These are phyloP conservation scores for Colletotrichum higginsianum DNA, from an alignment of 2,329 filamentous ascomycete genomes.

Conservation along the genomic window DNA sequence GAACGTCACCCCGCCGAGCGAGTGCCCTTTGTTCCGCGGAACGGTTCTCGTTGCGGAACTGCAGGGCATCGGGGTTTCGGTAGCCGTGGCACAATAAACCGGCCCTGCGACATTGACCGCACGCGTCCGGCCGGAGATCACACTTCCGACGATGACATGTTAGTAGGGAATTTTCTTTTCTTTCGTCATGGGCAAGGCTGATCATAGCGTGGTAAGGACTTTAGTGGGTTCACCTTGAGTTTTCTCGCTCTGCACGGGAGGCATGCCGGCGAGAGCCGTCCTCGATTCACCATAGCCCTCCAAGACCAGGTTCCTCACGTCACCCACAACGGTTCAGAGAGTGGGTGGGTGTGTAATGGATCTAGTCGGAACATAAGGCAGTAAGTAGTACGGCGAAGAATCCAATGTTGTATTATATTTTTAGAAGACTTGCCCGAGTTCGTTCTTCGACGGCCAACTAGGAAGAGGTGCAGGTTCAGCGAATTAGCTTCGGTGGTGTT, in stretches of 20 bases:
- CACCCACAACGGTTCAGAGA: neutral
- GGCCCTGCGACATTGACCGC: slow-evolving; percentile 47
- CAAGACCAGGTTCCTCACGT: too few relatives aligned
- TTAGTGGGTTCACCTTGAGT: slow-evolving; percentile 41
- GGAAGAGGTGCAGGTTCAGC: too few relatives aligned
- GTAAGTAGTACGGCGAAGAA: too few relatives aligned
- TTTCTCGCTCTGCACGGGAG: slow-evolving; percentile 47
- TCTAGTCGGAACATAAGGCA: too few relatives aligned
- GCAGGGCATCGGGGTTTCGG: slow-evolving; percentile 45
- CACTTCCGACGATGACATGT: slow-evolving; percentile 39
- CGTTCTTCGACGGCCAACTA: too few relatives aligned
- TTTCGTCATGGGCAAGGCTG: too few relatives aligned
- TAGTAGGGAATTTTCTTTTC: neutral
- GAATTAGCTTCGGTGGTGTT: too few relatives aligned
- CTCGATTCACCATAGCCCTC: slow-evolving; percentile 45
- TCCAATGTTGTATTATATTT: too few relatives aligned
- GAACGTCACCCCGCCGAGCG: slow-evolving; percentile 1
- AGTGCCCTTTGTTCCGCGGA: slow-evolving; percentile 40
- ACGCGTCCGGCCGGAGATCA: slow-evolving; percentile 43
- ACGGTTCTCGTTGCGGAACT: slow-evolving; percentile 46
- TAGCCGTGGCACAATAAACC: slow-evolving; percentile 47
- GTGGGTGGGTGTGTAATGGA: too few relatives aligned
- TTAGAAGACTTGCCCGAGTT: too few relatives aligned
- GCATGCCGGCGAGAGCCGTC: slow-evolving; percentile 45
- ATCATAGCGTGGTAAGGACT: too few relatives aligned